These are phyloP conservation scores for Austroboletus niveus DNA, from an alignment of 1,284 basidiomycete species.

Conservation along the genomic window DNA sequence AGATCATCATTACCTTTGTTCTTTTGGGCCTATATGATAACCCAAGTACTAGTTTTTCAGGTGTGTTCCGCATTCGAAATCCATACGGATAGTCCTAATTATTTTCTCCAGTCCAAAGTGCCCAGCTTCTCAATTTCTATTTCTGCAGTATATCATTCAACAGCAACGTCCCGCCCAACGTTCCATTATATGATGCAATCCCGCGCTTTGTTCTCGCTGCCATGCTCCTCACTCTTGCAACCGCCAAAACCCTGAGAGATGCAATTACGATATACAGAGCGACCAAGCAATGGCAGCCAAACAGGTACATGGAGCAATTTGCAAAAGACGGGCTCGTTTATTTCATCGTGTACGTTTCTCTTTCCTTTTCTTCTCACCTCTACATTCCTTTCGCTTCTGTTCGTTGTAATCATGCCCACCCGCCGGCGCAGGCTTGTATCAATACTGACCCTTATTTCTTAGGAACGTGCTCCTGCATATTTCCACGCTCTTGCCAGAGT, in stretches of 20 bases:
- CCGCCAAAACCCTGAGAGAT: neutral
- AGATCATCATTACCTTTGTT: neutral
- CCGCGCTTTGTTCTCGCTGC: neutral
- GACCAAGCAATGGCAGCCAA: slow-evolving; percentile 2
- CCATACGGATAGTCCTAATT: neutral
- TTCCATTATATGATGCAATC: neutral
- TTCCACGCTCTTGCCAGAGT: neutral
- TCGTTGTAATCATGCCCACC: neutral
- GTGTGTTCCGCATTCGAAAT: neutral
- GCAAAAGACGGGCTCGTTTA: slow-evolving; percentile 5
- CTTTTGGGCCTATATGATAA: neutral
- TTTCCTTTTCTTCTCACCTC: neutral
- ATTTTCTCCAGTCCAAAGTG: neutral
- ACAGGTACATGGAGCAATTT: slow-evolving; percentile 1
- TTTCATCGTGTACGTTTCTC: slow-evolving; percentile 4
- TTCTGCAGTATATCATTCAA: neutral
- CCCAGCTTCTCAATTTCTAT: neutral
- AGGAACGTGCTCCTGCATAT: neutral
- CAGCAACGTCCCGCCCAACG: neutral
- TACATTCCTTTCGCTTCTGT: neutral
- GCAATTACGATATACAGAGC: neutral
- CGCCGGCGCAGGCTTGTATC: neutral
- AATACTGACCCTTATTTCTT: neutral
- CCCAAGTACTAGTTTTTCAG: neutral
- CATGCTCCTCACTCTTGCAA: neutral